A percentile compares a stretch with the other conserved stretches of the same genome.
phyloP scores from a whole-genome alignment of 1,284 basidiomycete genomes.

The Thecaphora thlaspeos region DNA sequence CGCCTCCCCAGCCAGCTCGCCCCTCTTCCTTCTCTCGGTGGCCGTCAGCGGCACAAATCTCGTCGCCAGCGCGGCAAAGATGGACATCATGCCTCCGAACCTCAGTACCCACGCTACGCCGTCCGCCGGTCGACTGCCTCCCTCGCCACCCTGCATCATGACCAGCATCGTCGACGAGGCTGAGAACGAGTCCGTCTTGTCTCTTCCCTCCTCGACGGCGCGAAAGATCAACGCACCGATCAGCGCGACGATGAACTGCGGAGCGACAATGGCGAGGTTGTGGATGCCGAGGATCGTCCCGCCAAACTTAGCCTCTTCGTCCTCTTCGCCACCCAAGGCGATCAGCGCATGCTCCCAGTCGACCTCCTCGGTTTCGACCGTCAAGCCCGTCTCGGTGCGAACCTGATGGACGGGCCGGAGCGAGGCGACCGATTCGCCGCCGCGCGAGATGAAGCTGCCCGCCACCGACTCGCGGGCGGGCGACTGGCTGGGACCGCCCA shows the following conservation, averaged over 20 bases:
- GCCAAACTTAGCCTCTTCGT: constrained; percentile 57
- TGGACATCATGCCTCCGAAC: constrained; percentile 72
- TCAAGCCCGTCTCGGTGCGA: too few relatives aligned
- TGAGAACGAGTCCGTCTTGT: neutral
- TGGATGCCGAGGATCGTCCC: constrained; percentile 96
- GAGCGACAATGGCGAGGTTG: constrained; percentile 68
- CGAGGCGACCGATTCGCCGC: constrained; percentile 5
- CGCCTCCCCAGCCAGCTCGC: too few relatives aligned
- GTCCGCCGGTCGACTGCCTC: constrained; percentile 56
- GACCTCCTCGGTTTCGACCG: too few relatives aligned
- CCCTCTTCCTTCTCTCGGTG: constrained; percentile 7
- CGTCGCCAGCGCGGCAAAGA: constrained; percentile 45
- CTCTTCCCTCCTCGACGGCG: constrained; percentile 59
- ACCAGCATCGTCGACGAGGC: neutral
- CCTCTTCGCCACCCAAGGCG: too few relatives aligned
- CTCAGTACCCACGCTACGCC: constrained; percentile 82
- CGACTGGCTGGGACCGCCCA: neutral
- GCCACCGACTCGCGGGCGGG: neutral
- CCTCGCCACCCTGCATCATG: too few relatives aligned
- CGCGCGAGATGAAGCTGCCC: constrained; percentile 16
- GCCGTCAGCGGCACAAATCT: constrained; percentile 45
- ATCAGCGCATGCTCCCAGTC: too few relatives aligned
- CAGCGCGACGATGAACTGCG: constrained; percentile 67
- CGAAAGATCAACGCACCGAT: constrained; percentile 80
- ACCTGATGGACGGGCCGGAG: too few relatives aligned